Conservation (phyloP, 805 yeast genomes). For the Spathaspora boniae region DNA sequence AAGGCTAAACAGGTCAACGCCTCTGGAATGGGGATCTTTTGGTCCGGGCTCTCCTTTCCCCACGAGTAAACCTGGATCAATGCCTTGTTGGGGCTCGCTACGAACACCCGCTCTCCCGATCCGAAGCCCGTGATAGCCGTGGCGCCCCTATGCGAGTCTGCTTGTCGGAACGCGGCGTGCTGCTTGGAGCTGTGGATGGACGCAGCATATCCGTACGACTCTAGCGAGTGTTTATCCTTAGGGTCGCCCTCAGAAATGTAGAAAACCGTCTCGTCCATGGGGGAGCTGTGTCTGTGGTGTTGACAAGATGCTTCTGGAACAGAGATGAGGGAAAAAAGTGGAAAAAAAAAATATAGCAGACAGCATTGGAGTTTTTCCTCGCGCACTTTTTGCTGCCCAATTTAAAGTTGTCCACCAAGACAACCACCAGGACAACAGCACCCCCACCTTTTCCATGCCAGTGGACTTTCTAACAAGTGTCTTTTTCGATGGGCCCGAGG, state of each 20-base stretch:
- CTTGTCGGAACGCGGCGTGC: slow-evolving; percentile 49
- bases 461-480: slow-evolving; percentile 72
- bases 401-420: background rate
- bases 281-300: no score
- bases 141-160: slow-evolving; percentile 45
- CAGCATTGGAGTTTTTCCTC: background rate
- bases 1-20: slow-evolving; percentile 56
- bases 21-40: slow-evolving; percentile 83
- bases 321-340: slow-evolving; percentile 6
- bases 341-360: slow-evolving; percentile 3
- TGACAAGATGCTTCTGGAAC: background rate
- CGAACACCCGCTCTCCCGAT: slow-evolving; percentile 51
- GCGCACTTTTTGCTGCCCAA: background rate
- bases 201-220: slow-evolving; percentile 37
- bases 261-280: slow-evolving; percentile 50
- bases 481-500: slow-evolving; percentile 66
- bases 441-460: slow-evolving; percentile 56
- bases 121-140: slow-evolving; percentile 46
- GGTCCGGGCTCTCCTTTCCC: slow-evolving; percentile 72
- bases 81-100: slow-evolving; percentile 69
- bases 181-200: slow-evolving; percentile 48
- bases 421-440: background rate
- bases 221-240: slow-evolving; percentile 43
- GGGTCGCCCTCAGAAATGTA: slow-evolving; percentile 44
- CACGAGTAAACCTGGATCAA: slow-evolving; percentile 67